Evolutionary conservation across 805 yeast species (phyloP).

Genomic region (Candida corydali): DNA sequence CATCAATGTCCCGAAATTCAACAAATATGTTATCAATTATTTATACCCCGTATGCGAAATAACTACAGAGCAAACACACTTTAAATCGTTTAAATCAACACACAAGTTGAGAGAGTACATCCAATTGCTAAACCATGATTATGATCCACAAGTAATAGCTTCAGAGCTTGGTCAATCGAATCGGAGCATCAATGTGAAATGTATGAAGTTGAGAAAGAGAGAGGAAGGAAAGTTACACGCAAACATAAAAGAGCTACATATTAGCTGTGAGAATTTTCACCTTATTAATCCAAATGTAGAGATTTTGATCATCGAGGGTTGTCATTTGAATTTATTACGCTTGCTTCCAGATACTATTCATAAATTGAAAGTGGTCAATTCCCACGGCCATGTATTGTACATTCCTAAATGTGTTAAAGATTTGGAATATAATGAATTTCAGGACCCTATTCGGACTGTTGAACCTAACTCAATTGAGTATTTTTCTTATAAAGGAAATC

Average conservation of each 20-base stretch:
- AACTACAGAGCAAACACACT: neutral
- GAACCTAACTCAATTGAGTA: neutral
- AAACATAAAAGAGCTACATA: neutral
- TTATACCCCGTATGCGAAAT: neutral
- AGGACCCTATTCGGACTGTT: neutral
- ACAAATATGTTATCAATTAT: neutral
- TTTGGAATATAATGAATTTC: neutral
- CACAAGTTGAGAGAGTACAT: neutral
- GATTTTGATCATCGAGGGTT: neutral
- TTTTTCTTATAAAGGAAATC: conserved; percentile 3
- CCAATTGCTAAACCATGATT: neutral
- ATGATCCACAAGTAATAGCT: neutral
- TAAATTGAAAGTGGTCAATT: neutral
- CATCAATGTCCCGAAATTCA: neutral
- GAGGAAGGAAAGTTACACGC: neutral
- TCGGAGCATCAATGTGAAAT: neutral
- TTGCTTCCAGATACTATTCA: neutral
- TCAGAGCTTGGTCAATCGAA: neutral
- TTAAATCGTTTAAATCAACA: neutral
- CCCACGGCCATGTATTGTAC: neutral
- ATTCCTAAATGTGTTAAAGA: neutral
- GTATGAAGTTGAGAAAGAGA: neutral
- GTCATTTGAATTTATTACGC: neutral
- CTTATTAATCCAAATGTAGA: neutral
- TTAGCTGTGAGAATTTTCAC: neutral